Base-by-base conservation (phyloP, 805 yeast genomes). In the Pachysolen tannophilus region DNA sequence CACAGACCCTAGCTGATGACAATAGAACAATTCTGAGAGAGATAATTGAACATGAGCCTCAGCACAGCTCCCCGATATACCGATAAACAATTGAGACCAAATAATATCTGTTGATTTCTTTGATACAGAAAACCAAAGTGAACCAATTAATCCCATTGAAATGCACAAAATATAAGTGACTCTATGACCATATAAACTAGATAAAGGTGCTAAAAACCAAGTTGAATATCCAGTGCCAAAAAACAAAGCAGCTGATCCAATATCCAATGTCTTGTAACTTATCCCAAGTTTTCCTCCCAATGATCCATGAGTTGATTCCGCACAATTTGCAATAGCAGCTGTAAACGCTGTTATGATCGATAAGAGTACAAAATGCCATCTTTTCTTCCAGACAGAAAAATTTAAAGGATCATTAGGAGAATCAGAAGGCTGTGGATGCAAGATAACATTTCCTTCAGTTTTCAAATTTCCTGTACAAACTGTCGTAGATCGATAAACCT, bases 171-270 rank as follows among this genome's bases (percentile, higher is more conserved):
- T 44, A 47, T 78, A 82, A 3, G 82, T 63, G 33, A 79, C 50
- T 43, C 81, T 75, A 46, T 85, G 61, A 3, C 90, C 90, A 50
- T 76, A 82, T 23, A 82, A 58, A 20, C 75, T 73, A 3, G 86
- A 71, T 15, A 78, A 64, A 2, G 90, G 88, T 1, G 85, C 82
- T 20, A 78, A 52, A 38, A 82, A 53, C 19, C 78, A 61, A 2
- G 84, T 70, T 24, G 75, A 71, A 55, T 75, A 67, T 1, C 82
- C 90, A 41, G 82, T 79, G 26, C 82, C 75, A 15, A 76, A 56
- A 52, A 82, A 82, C 33, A 82, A 58, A 18, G 82, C 84, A 43
- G 90, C 90, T 2, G 88, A 87, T 36, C 88, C 90, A 0, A 84
- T 74, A 53, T 81, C 80, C 80, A 82, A 80, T 8, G 80, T 58